Evolutionary conservation across 805 yeast species (phyloP).

Genomic region (Cyberlindnera xylosilytica): DNA sequence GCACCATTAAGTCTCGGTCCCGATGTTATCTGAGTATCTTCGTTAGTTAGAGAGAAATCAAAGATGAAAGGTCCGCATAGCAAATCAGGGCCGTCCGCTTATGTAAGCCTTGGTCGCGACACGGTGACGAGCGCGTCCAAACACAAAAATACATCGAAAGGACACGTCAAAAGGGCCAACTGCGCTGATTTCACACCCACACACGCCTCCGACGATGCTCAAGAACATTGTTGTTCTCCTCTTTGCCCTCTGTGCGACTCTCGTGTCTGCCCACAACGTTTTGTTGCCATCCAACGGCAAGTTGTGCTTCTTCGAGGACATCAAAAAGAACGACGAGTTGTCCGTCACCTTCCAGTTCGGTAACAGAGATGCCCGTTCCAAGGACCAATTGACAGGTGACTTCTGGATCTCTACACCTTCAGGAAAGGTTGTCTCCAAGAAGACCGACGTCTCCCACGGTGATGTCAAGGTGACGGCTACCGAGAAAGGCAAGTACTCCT

Average conservation of each 20-base stretch:
- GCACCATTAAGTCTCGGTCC: too few species aligned
- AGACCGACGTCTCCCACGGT: slow-evolving; percentile 70
- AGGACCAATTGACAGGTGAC: slow-evolving; percentile 64
- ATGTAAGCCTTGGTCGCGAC: background rate
- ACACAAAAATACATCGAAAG: background rate
- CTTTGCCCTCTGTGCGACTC: slow-evolving; percentile 8
- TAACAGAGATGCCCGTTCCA: slow-evolving; percentile 72
- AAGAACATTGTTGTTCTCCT: slow-evolving; percentile 1
- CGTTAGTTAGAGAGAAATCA: too few species aligned
- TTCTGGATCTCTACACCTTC: slow-evolving; percentile 39
- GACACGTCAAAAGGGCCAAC: slow-evolving; percentile 1
- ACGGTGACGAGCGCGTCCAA: background rate
- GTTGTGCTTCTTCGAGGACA: slow-evolving; percentile 82
- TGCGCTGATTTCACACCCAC: background rate
- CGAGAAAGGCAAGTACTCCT: slow-evolving; percentile 69
- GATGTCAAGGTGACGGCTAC: slow-evolving; percentile 68
- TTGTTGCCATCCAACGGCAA: slow-evolving; percentile 79
- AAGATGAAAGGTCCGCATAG: too few species aligned
- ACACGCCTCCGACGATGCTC: slow-evolving; percentile 1
- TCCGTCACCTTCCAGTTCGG: slow-evolving; percentile 93
- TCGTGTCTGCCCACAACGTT: slow-evolving; percentile 67
- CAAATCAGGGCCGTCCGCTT: too few species aligned
- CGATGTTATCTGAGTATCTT: too few species aligned
- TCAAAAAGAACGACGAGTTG: slow-evolving; percentile 80
- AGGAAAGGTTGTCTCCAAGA: slow-evolving; percentile 48